Percentiles rank a stretch among this genome's conserved stretches.
Evolutionary conservation across 768 basidiomycete genomes (phyloP).

Genomic region (Rhizopogon vinicolor): DNA sequence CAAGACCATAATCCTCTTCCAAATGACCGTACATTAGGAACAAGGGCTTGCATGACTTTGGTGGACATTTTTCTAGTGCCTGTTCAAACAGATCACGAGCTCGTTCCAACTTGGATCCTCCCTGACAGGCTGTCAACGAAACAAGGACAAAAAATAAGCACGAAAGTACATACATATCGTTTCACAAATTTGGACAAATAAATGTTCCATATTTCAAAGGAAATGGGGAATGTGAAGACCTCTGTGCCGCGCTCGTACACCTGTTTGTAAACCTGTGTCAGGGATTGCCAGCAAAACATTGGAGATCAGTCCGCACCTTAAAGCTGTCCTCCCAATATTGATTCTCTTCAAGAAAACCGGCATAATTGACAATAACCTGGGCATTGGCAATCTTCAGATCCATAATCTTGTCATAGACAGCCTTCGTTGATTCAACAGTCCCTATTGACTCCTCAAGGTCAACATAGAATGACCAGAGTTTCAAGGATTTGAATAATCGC

Average conservation of each 20-base stretch:
- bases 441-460: slow-evolving; percentile 98
- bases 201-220: slow-evolving; percentile 99
- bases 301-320: slow-evolving; percentile 52
- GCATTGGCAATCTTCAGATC: slow-evolving; percentile 97
- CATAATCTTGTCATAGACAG: slow-evolving; percentile 93
- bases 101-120: slow-evolving; percentile 90
- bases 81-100: slow-evolving; percentile 98
- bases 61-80: slow-evolving; percentile 92
- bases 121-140: slow-evolving; percentile 39
- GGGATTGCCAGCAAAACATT: not conserved
- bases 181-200: slow-evolving; percentile 96
- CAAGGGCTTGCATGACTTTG: slow-evolving; percentile 90
- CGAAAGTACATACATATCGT: slow-evolving; percentile 69
- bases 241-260: slow-evolving; percentile 97
- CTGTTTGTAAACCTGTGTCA: slow-evolving; percentile 30
- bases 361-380: slow-evolving; percentile 96
- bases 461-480: slow-evolving; percentile 98
- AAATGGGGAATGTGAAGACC: slow-evolving; percentile 95
- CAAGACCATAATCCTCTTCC: slow-evolving; percentile 93
- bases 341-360: slow-evolving; percentile 95
- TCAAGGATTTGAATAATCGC: slow-evolving; percentile 94
- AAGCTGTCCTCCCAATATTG: slow-evolving; percentile 98
- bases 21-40: slow-evolving; percentile 96
- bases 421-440: slow-evolving; percentile 85
- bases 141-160: not conserved